Base-by-base conservation (phyloP, 257 asterid genomes). In the Penstemon eatonii region DNA sequence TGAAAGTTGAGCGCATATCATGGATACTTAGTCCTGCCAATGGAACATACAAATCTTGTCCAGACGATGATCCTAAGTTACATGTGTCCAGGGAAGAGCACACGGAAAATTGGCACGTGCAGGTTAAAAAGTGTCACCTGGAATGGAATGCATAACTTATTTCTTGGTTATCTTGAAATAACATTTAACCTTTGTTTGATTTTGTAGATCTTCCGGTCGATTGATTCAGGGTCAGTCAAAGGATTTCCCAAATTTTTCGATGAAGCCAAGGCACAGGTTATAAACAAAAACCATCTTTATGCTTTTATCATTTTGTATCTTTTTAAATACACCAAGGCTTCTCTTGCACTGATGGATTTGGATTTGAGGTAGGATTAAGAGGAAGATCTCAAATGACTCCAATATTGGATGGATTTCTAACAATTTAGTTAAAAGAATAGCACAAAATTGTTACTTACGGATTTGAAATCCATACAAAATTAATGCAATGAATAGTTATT, bases 11-110 rank as follows among this genome's bases (percentile, higher is more conserved):
- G 60, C 89, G 99, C 25, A 87, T 93, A 66, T 90, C 99, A 62
- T 90, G 97, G 99, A 93, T 93, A 65, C 70, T 93, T 58, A 90
- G 91, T 68, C 97, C 97, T 69, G 87, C 89, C 45, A 86, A 85
- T 73, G 85, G 87, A 56, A 65, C 87, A 52, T 70, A 68, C 73
- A 79, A 53, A 65, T 61, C 73, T 57, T 64, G 72, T 54, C 82
- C 82, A 13, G 86, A 76, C 72, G 96, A 83, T 49, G 93, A 92
- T 73, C 92, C 96, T 53, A 74, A 76, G 75, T 82, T 89, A 66
- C 69, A 81, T 66, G 88, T 92, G 65, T 58, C 75, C 13, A 53
- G 68, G 39, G 95, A 84, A 65, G 85, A 81, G 41, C 45, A 90
- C 56, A 87, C 84, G 47, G 96, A 90, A 68, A 85, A 82, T 78